A percentile compares a stretch with the other conserved stretches of the same genome.
Evolutionary conservation across 1,139 yeast genomes (phyloP).

Genomic region (Pichia sp.): DNA sequence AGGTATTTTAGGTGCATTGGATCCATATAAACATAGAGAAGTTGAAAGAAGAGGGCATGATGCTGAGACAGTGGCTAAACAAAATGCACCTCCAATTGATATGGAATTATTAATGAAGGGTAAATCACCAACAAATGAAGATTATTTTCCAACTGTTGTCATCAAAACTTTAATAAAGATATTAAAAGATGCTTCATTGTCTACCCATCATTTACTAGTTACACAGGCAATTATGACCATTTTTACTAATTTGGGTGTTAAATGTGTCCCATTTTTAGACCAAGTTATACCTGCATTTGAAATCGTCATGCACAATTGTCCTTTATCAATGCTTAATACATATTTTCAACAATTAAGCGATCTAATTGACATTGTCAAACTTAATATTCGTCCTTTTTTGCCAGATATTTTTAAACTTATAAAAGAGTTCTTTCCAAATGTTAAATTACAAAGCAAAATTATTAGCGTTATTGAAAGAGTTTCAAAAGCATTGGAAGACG

Average conservation of each 20-base stretch:
- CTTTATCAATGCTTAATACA: conserved; percentile 76
- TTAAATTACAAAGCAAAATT: conserved; percentile 71
- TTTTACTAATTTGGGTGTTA: conserved; percentile 79
- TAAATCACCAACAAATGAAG: conserved; percentile 89
- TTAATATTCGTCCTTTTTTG: conserved; percentile 80
- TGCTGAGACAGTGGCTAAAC: conserved; percentile 58
- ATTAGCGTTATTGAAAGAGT: conserved; percentile 77
- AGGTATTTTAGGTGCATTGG: conserved; percentile 94
- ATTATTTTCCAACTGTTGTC: conserved; percentile 93
- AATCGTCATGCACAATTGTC: conserved; percentile 78
- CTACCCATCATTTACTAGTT: conserved; percentile 82
- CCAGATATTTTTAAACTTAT: conserved; percentile 72
- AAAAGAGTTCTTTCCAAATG: conserved; percentile 64
- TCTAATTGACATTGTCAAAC: conserved; percentile 75
- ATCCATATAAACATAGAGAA: conserved; percentile 92
- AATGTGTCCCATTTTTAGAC: conserved; percentile 81
- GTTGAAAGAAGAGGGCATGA: conserved; percentile 69
- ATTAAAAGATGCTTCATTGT: conserved; percentile 75
- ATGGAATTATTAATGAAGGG: conserved; percentile 88
- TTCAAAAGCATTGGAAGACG: conserved; percentile 84
- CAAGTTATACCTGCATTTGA: conserved; percentile 86
- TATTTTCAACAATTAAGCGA: conserved; percentile 86
- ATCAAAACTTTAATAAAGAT: conserved; percentile 78
- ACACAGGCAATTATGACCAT: conserved; percentile 89
- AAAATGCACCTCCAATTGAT: conserved; percentile 84